Evolutionary conservation across 768 basidiomycete species (phyloP), one percentile per base, ranked within the genome.

Genomic region (Amanita molliuscula): DNA sequence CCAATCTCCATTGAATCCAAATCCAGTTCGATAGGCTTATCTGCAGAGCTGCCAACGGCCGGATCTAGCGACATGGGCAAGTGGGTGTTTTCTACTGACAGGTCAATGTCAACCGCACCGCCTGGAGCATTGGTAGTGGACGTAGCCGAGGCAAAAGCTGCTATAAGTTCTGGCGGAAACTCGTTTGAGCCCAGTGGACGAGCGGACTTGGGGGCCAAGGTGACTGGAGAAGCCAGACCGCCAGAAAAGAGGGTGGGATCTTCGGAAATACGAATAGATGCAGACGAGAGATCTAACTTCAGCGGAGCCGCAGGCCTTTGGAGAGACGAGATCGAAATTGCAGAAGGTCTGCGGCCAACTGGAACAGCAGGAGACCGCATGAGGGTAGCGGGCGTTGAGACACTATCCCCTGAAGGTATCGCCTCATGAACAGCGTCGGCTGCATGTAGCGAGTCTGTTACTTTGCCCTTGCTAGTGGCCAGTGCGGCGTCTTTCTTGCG

Each of bases 21-120:
- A 61, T 89, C 85, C 21, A 89, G 73, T 58, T 88, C 87, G 50
- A 89, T 88, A 16, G 88, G 86, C 61, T 85, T 84, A 61, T 90
- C 87, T 0, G 78, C 84, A 5, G 82, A 84, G 58, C 67, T 81
- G 11, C 87, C 83, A 13, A 74, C 59, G 26, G 59, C 51, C 7
- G 66, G 34, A 53, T 73, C 66, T 26, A 72, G 47, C 36, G 61
- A 37, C 42, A 67, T 60, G 45, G 66, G 53, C 44, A 59, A 56
- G 11, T 40, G 50, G 13, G 29, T 60, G 25, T 75, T 64, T 11
- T 70, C 54, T 21, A 76, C 61, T 7, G 77, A 82, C 6, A 87
- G 70, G 58, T 87, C 84, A 40, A 87, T 81, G 51, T 79, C 77
- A 42, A 75, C 63, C 28, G 62, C 53, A 44, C 63, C 55, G 50